Base-by-base conservation (phyloP, 176 grass and related monocot genomes). In the Avena eriantha region DNA sequence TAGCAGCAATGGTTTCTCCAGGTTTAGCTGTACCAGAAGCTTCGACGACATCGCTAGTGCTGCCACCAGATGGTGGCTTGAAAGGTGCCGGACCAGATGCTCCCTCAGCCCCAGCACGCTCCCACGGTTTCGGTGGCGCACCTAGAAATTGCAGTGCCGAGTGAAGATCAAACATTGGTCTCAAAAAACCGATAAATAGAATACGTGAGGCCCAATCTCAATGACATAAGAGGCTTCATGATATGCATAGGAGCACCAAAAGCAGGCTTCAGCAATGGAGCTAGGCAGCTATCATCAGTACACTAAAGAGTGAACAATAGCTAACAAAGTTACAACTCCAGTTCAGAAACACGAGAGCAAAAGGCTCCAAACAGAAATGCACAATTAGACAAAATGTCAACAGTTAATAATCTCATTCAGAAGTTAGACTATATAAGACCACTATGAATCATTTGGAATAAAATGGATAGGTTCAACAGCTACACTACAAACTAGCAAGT, bases 21-120 rank as follows among this genome's bases (percentile, higher is more conserved):
- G 94, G 92, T 73, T 92, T 99, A n/a, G 94, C 94, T 17, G 63
- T 93, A 23, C 97, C 97, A 68, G 97, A 99, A 83, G 97, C 80
- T 89, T 99, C 97, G 0, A 99, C 90, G 9, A 99, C 89, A 64
- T 96, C 89, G 3, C 89, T 94, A 49, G 97, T 99, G 78, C 47
- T 99, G 64, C 97, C 97, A 23, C 90, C 82, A 49, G 97, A 93
- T 46, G 97, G 90, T 3, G 94, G 90, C 69, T 88, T 99, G 73
- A 99, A 99, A 9, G 90, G 93, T 4, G 84, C 64, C 12, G 92
- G 84, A 31, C 92, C 92, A 6, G 96, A 94, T 14, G 88, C 57
- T 31, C 85, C 87, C 70, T 83, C 86, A 23, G 74, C 84, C 36
- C 92, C 90, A 16, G 90, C 41, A 31, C 90, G 92, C 74, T 98